Base-by-base conservation (phyloP, 305 asterid genomes). In the Fraxinus greggii region DNA sequence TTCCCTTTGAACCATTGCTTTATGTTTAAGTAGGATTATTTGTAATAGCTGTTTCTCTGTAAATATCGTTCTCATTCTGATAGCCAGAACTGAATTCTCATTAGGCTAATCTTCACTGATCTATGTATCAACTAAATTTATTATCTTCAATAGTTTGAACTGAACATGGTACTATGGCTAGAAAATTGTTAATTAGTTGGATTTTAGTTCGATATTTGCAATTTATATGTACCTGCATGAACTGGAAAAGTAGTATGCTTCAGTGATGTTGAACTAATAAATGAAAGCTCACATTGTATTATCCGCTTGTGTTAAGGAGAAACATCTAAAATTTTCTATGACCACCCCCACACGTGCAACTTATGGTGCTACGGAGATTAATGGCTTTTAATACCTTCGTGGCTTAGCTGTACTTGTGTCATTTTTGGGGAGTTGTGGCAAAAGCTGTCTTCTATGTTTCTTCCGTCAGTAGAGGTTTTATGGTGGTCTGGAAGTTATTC, bases 1-100 rank as follows among this genome's bases (percentile, higher is more conserved):
- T 38, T 23, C 48, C 28, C 13, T 73, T 75, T 24, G 17, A 72
- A 75, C 9, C 24, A 33, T 51, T 82, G 59, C 77, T 79, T 72
- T 65, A 48, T 40, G 72, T 81, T 74, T 77, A 79, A 79, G 45
- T 73, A 75, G 65, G 72, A 67, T 35, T 13, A 15, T 85, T 23
- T 74, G 65, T 79, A 31, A 69, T 31, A 28, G 9, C 8, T 7
- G 5, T 63, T 63, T 63, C 3, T 63, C 6, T 24, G 29, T 61
- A 61, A 61, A 67, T 26, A 28, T 29, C 38, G 9, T 69, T 29
- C 40, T 4, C 4, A 69, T 24, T 12, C 38, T 15, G 72, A 69
- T 29, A 31, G 10, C 15, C 4, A 29, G 38, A 29, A 69, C 40
- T 69, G 10, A 69, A 69, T 69, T 21, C 75, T 63, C 28, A 10